These are phyloP conservation scores for Cyanidium caldarium DNA, from an alignment of 23 red algal species.

Conservation along the genomic window DNA sequence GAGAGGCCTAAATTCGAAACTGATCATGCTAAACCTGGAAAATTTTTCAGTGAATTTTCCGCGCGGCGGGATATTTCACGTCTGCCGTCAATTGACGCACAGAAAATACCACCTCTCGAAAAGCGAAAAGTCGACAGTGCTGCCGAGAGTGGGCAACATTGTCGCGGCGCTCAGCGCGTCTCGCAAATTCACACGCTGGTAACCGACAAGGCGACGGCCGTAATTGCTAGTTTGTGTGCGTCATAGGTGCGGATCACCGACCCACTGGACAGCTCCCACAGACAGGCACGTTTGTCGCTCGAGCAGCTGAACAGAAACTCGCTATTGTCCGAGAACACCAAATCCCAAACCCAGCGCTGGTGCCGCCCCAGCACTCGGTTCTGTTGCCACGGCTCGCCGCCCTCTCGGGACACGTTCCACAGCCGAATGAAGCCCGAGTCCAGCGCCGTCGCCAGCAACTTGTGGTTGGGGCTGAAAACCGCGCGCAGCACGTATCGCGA, in stretches of 20 bases:
- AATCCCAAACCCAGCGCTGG: slow-evolving; percentile 26
- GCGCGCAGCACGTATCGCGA: slow-evolving; percentile 20
- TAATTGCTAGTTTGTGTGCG: slow-evolving; percentile 30
- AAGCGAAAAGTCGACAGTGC: no score
- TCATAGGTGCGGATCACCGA: slow-evolving; percentile 14
- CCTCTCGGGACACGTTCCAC: slow-evolving; percentile 6
- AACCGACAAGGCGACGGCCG: slow-evolving; percentile 7
- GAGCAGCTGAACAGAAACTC: slow-evolving; percentile 22
- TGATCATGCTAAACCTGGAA: no score
- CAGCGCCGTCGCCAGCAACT: slow-evolving; percentile 9
- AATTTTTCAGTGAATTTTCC: no score
- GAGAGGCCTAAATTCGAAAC: no score
- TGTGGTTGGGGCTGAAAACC: neutral
- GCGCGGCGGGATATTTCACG: no score
- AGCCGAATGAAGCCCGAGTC: slow-evolving; percentile 16
- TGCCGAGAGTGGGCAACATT: no score
- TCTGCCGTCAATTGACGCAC: no score
- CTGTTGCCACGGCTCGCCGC: neutral
- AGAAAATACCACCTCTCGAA: no score
- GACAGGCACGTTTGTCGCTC: slow-evolving; percentile 14
- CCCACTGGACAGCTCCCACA: slow-evolving; percentile 12
- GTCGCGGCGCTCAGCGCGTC: no score
- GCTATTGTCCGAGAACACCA: slow-evolving; percentile 12
- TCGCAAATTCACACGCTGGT: no score
- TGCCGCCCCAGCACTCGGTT: slow-evolving; percentile 7